phyloP scores from a whole-genome alignment of 2,329 filamentous ascomycete species.

The Diaporthe humulicola region DNA sequence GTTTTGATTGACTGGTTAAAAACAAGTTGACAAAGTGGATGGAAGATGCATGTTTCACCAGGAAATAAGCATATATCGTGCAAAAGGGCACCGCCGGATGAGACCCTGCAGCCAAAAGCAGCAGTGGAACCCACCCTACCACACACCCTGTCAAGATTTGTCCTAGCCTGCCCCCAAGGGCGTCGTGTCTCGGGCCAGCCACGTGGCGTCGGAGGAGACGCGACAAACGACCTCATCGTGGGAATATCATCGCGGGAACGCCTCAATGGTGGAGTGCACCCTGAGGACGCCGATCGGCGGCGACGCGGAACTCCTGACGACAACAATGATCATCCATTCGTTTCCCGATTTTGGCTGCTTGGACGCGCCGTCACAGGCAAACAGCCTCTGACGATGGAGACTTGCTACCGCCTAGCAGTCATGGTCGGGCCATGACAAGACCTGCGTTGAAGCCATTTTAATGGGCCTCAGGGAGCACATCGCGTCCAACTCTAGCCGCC shows the following conservation, averaged over 20 bases:
- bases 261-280: neutral
- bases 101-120: conserved; percentile 19
- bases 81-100: neutral
- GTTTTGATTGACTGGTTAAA: neutral
- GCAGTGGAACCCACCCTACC: conserved; percentile 23
- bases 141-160: neutral
- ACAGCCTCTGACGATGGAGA: neutral
- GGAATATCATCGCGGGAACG: neutral
- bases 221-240: conserved; percentile 4
- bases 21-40: neutral
- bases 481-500: neutral
- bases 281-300: neutral
- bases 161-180: neutral
- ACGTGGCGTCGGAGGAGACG: conserved; percentile 15
- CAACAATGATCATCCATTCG: neutral
- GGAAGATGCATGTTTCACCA: conserved; percentile 6
- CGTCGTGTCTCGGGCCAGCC: neutral
- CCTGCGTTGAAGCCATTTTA: no score
- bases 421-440: neutral
- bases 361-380: neutral
- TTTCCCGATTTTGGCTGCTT: neutral
- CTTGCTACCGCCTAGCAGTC: neutral
- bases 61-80: conserved; percentile 23
- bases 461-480: neutral
- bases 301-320: conserved; percentile 20